These are phyloP conservation scores for Lichtheimia hyalospora DNA, from an alignment of 371 early-diverging fungal species.

Conservation along the genomic window DNA sequence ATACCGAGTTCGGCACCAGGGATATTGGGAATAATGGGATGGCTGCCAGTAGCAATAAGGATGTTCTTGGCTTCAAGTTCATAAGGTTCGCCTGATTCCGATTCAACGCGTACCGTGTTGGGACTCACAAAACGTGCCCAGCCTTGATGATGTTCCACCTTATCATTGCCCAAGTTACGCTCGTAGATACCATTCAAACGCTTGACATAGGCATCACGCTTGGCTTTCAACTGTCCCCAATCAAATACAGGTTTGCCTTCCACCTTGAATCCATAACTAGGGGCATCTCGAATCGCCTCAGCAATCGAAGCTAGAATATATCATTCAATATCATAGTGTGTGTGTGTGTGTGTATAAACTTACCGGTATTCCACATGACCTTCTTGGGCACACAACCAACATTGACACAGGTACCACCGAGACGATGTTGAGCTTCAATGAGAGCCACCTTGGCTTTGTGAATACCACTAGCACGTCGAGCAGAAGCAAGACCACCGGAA, in stretches of 20 bases:
- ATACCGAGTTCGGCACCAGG: constrained; percentile 90
- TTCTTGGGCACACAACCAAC: constrained; percentile 99
- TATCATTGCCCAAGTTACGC: constrained; percentile 85
- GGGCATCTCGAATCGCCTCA: constrained; percentile 86
- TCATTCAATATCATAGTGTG: background rate
- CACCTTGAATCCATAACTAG: constrained; percentile 83
- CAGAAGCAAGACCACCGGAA: constrained; percentile 87
- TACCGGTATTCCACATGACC: constrained; percentile 94
- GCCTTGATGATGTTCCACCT: constrained; percentile 82
- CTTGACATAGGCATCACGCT: constrained; percentile 94
- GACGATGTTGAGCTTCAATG: constrained; percentile 79
- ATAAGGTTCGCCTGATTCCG: constrained; percentile 29
- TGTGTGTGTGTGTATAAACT: background rate
- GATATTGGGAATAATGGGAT: constrained; percentile 70
- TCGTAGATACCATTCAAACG: constrained; percentile 97
- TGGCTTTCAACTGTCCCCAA: constrained; percentile 78
- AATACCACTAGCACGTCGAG: constrained; percentile 85
- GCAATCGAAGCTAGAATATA: constrained; percentile 69
- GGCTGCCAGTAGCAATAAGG: constrained; percentile 87
- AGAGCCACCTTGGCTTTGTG: constrained; percentile 91
- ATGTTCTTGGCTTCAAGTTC: constrained; percentile 79
- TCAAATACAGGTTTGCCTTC: constrained; percentile 52
- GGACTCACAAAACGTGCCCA: constrained; percentile 80
- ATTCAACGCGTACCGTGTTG: constrained; percentile 74
- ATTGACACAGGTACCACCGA: constrained; percentile 96